Evolutionary conservation across 768 basidiomycete genomes (phyloP).

Genomic region (Phylloporus arenicola): DNA sequence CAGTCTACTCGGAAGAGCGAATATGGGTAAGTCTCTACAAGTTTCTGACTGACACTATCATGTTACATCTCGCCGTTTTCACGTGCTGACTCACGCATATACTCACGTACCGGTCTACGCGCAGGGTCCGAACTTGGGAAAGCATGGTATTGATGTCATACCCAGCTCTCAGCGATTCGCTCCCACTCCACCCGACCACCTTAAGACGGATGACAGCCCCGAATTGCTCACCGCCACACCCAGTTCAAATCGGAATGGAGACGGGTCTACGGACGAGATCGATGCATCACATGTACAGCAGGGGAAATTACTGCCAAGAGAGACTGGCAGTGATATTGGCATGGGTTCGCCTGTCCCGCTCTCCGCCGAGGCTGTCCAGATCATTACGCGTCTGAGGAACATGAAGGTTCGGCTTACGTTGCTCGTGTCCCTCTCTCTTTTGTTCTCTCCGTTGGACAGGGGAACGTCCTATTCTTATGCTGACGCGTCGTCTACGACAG

Average conservation of each 20-base stretch:
- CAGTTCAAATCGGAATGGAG: background rate
- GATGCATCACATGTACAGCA: slow-evolving; percentile 1
- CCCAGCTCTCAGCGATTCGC: slow-evolving; percentile 63
- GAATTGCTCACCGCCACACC: slow-evolving; percentile 34
- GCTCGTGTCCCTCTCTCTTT: background rate
- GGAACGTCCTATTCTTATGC: background rate
- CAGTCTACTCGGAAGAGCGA: slow-evolving; percentile 76
- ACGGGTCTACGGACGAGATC: background rate
- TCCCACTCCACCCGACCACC: slow-evolving; percentile 47
- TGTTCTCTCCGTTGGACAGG: background rate
- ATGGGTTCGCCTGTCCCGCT: slow-evolving; percentile 82
- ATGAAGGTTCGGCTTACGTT: slow-evolving; percentile 55
- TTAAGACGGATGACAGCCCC: slow-evolving; percentile 37
- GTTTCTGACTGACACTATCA: background rate
- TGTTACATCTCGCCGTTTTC: background rate
- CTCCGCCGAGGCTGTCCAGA: slow-evolving; percentile 65
- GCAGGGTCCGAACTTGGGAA: slow-evolving; percentile 69
- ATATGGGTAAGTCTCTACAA: slow-evolving; percentile 56
- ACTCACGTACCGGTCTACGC: background rate
- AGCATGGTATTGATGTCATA: slow-evolving; percentile 72
- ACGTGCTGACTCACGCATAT: background rate
- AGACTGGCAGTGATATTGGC: slow-evolving; percentile 83
- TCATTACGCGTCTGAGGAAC: slow-evolving; percentile 77
- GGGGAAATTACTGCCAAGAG: slow-evolving; percentile 65
- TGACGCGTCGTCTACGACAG: slow-evolving; percentile 31